Conservation (phyloP, 2,329 filamentous ascomycete species). For the Mycosphaerella sp. region DNA sequence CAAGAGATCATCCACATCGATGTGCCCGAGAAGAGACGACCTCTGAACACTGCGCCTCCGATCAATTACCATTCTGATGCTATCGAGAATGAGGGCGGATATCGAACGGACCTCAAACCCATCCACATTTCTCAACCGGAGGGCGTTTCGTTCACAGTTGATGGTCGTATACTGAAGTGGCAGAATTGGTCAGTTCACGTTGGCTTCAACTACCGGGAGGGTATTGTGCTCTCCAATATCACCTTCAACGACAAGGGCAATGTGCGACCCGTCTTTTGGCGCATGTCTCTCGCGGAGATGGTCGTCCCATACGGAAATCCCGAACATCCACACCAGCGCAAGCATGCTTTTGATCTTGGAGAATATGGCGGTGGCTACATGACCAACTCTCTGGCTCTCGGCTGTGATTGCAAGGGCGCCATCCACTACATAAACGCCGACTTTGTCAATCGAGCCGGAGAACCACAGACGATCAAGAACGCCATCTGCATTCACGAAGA, state of each 20-base stretch:
- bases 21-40: slow-evolving; percentile 68
- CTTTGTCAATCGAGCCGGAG: slow-evolving; percentile 68
- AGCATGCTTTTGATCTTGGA: slow-evolving; percentile 71
- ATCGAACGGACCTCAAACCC: slow-evolving; percentile 71
- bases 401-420: slow-evolving; percentile 80
- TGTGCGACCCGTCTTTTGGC: slow-evolving; percentile 75
- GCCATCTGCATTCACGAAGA: slow-evolving; percentile 95
- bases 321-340: slow-evolving; percentile 71
- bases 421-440: slow-evolving; percentile 89
- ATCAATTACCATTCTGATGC: slow-evolving; percentile 74
- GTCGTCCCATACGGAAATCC: slow-evolving; percentile 84
- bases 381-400: slow-evolving; percentile 69
- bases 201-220: slow-evolving; percentile 92
- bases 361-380: slow-evolving; percentile 79
- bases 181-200: slow-evolving; percentile 92
- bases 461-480: slow-evolving; percentile 78
- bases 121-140: slow-evolving; percentile 84
- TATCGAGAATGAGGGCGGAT: slow-evolving; percentile 68
- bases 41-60: slow-evolving; percentile 62
- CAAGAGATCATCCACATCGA: slow-evolving; percentile 76
- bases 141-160: slow-evolving; percentile 76
- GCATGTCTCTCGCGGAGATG: slow-evolving; percentile 87
- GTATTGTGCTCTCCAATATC: slow-evolving; percentile 84
- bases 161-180: slow-evolving; percentile 71
- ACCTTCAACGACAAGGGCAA: slow-evolving; percentile 77